Evolutionary conservation across 768 basidiomycete species (phyloP).

Genomic region (Leccinum truebloodii): DNA sequence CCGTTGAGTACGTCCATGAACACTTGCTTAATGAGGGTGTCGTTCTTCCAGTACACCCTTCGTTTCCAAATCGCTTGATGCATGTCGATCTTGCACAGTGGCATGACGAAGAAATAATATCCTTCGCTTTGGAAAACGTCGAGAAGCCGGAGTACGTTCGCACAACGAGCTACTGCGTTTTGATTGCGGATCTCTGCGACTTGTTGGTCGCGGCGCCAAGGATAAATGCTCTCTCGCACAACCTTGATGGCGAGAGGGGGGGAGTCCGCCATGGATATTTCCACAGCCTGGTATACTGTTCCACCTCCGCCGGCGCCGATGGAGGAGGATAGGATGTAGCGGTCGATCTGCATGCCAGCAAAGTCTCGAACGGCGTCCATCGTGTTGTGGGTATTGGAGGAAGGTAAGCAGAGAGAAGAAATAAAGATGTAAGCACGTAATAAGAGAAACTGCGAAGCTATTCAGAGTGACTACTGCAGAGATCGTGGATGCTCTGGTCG

Average conservation of each 20-base stretch:
- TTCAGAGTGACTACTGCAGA: no score
- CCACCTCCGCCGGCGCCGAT: constrained; percentile 79
- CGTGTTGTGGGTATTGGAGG: background rate
- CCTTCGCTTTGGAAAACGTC: constrained; percentile 51
- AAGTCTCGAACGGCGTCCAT: constrained; percentile 40
- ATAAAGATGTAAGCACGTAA: background rate
- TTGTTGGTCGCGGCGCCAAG: constrained; percentile 54
- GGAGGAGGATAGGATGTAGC: constrained; percentile 57
- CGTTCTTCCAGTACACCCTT: no score
- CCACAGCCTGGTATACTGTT: constrained; percentile 72
- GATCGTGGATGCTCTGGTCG: no score
- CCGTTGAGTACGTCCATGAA: no score
- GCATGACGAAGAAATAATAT: no score
- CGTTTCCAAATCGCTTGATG: no score
- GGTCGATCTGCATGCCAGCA: constrained; percentile 53
- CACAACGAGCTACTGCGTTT: constrained; percentile 39
- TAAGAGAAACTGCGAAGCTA: no score
- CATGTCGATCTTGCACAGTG: no score
- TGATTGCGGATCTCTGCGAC: constrained; percentile 65
- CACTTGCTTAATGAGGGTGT: no score
- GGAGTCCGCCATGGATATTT: constrained; percentile 38
- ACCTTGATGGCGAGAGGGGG: no score
- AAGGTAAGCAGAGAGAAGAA: background rate
- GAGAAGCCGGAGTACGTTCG: constrained; percentile 68
- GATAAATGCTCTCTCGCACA: no score